These are phyloP conservation scores for Exophiala aquamarina DNA, from an alignment of 2,329 filamentous ascomycete genomes.

Conservation along the genomic window DNA sequence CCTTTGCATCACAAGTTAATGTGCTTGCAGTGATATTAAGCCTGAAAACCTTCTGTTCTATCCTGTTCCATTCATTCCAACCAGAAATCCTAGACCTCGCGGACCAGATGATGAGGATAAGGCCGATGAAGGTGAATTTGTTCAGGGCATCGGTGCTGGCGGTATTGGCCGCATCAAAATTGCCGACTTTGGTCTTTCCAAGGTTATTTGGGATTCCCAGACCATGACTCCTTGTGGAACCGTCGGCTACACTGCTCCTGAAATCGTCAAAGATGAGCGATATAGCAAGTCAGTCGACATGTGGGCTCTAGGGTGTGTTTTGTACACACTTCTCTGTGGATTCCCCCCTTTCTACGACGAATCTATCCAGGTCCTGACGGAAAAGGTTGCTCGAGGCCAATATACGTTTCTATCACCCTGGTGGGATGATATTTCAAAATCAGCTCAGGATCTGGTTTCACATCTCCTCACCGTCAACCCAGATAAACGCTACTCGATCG, in stretches of 20 bases:
- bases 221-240: slow-evolving; percentile 99
- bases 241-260: slow-evolving; percentile 97
- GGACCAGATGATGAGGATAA: slow-evolving; percentile 94
- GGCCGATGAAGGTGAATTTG: slow-evolving; percentile 91
- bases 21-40: slow-evolving; percentile 78
- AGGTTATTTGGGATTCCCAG: slow-evolving; percentile 96
- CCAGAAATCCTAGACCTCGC: slow-evolving; percentile 75
- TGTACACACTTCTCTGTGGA: slow-evolving; percentile 94
- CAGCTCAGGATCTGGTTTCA: slow-evolving; percentile 88
- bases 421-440: slow-evolving; percentile 98
- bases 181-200: slow-evolving; percentile 95
- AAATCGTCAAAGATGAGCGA: slow-evolving; percentile 97
- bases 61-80: slow-evolving; percentile 77
- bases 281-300: slow-evolving; percentile 99
- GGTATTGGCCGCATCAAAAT: slow-evolving; percentile 97
- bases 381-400: slow-evolving; percentile 95
- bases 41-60: slow-evolving; percentile 93
- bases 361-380: slow-evolving; percentile 92
- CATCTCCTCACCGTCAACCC: slow-evolving; percentile 94
- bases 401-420: slow-evolving; percentile 97
- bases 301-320: slow-evolving; percentile 96
- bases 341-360: slow-evolving; percentile 98
- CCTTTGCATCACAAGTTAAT: slow-evolving; percentile 32
- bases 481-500: slow-evolving; percentile 90
- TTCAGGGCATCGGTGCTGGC: slow-evolving; percentile 75